Percentiles rank a stretch among this genome's conserved stretches.
These are phyloP conservation scores for Meripilus lineatus DNA, from an alignment of 1,284 basidiomycete species.

Conservation along the genomic window DNA sequence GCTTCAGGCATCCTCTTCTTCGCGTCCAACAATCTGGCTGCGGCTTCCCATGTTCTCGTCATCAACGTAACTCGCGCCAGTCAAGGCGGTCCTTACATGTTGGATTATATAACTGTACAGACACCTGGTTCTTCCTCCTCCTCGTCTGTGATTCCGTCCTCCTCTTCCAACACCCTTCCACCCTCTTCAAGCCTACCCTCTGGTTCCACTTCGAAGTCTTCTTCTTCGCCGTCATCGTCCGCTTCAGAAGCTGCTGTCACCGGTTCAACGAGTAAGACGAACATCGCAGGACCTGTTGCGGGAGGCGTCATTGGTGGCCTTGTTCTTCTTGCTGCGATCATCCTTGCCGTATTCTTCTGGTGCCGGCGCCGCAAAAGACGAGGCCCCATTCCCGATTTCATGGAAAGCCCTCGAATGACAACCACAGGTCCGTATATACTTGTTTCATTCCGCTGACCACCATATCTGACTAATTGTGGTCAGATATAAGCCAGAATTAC, in stretches of 20 bases:
- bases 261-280: neutral
- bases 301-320: slow-evolving; percentile 11
- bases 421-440: no score
- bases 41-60: neutral
- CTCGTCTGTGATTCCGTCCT: no score
- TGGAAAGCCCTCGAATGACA: no score
- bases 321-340: neutral
- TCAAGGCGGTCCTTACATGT: neutral
- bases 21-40: neutral
- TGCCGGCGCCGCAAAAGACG: no score
- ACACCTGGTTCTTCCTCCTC: no score
- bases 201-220: neutral
- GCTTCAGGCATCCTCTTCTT: neutral
- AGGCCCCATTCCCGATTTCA: no score
- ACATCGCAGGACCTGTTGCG: slow-evolving; percentile 8
- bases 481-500: no score
- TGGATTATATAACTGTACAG: no score
- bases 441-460: no score
- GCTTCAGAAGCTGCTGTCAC: neutral
- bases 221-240: neutral
- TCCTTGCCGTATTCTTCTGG: slow-evolving; percentile 2
- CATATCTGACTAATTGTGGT: no score
- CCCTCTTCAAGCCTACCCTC: no score
- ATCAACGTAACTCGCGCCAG: neutral
- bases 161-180: no score